Evolutionary conservation across 176 grass and related monocot genomes (phyloP), one percentile per base, ranked within the genome.

Genomic region (Lolium multiflorum): DNA sequence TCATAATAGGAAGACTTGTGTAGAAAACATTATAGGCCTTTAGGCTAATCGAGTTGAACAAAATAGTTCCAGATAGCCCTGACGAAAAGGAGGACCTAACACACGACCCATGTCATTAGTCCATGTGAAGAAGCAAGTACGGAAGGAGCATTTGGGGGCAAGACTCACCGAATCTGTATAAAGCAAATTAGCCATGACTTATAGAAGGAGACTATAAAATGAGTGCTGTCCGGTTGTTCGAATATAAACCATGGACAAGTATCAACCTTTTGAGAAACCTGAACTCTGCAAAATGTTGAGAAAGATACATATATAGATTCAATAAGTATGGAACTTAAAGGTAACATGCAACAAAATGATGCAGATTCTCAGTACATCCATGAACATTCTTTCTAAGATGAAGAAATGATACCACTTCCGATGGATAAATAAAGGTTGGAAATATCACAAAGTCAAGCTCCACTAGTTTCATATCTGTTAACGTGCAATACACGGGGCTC

Each of bases 1-100:
- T 88, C 84, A 93, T 82, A 47, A 93, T 91, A 28, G 93, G 93
- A 81, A 95, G 72, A 85, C 93, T n/a, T n/a, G n/a, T n/a, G n/a
- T n/a, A n/a, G n/a, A n/a, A n/a, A n/a, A n/a, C n/a, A n/a, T 95
- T 98, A 92, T 98, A 98, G n/a, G 96, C 96, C 96, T 94, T 98
- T 74, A 94, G 85, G 77, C 93, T 95, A 70, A 95, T 65, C 2
- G 93, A 98, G 72, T 98, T 93, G 81, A 98, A 94, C 60, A 95
- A 68, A 81, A 93, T 98, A 68, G 91, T 95, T 73, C 96, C 93
- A 71, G 91, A 98, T 39, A 98, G 72, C 81, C 96, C 93, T 31
- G 96, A 98, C 10, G 82, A 89, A 79, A 90, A 82, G 20, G 86
- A 90, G 89, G 95, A 98, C 47, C 95, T 98, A 85, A 82, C 38